Percentiles rank a stretch among this genome's conserved stretches.
These are phyloP conservation scores for Penicillium paneum DNA, from an alignment of 2,329 filamentous ascomycete genomes.

Conservation along the genomic window DNA sequence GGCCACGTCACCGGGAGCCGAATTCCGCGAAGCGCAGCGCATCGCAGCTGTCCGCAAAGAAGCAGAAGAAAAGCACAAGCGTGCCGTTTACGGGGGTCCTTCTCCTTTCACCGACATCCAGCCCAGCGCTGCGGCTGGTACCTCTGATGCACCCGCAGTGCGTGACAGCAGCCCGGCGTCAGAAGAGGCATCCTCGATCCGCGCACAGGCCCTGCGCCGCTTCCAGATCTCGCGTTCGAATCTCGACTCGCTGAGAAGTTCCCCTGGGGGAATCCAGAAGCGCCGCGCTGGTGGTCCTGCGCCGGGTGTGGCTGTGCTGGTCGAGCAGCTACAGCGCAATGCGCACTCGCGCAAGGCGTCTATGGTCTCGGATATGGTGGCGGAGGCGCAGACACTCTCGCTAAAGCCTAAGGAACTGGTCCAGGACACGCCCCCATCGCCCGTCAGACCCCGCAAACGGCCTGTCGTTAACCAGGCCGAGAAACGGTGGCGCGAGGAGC, in stretches of 20 bases:
- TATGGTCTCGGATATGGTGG: slow-evolving; percentile 30
- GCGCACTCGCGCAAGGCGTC: slow-evolving; percentile 36
- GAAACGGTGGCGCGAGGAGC: slow-evolving; percentile 38
- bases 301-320: slow-evolving; percentile 36
- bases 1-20: slow-evolving; percentile 43
- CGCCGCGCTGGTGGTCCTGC: slow-evolving; percentile 26
- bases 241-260: slow-evolving; percentile 23
- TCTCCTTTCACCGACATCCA: slow-evolving; percentile 7
- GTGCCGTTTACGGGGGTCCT: slow-evolving; percentile 26
- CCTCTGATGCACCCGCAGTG: background rate
- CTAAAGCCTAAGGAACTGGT: slow-evolving; percentile 11
- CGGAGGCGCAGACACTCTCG: slow-evolving; percentile 10
- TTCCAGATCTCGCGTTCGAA: slow-evolving; percentile 41
- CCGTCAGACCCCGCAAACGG: slow-evolving; percentile 33
- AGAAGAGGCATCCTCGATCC: slow-evolving; percentile 18
- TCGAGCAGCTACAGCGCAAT: slow-evolving; percentile 38
- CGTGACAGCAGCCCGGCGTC: slow-evolving; percentile 5
- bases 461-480: slow-evolving; percentile 43
- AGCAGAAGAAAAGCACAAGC: slow-evolving; percentile 29
- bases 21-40: slow-evolving; percentile 37
- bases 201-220: slow-evolving; percentile 30
- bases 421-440: slow-evolving; percentile 1
- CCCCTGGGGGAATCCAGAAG: slow-evolving; percentile 37
- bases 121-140: background rate
- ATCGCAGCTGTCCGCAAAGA: slow-evolving; percentile 29